phyloP scores from a whole-genome alignment of 2,329 filamentous ascomycete species.

The Sporothrix brasiliensis region DNA sequence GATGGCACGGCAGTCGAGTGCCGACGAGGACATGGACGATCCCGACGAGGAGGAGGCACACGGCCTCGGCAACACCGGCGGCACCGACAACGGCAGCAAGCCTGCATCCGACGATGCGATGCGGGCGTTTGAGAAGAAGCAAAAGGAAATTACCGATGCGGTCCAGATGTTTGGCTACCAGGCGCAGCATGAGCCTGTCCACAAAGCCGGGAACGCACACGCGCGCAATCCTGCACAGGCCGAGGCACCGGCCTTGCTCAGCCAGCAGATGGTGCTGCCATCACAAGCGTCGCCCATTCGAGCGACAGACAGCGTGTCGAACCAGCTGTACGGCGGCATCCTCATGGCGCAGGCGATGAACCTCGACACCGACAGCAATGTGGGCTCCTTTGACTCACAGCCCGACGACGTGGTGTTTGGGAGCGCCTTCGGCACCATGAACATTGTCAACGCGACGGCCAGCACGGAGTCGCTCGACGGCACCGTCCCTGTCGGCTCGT shows the following conservation, averaged over 20 bases:
- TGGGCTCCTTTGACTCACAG: not conserved
- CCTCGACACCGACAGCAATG: not conserved
- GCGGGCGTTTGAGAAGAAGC: slow-evolving; percentile 11
- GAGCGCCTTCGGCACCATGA: slow-evolving; percentile 4
- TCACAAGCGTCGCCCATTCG: not conserved
- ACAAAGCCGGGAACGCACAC: not conserved
- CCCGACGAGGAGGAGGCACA: slow-evolving; percentile 11
- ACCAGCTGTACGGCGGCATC: slow-evolving; percentile 40
- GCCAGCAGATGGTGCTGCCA: not conserved
- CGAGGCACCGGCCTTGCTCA: not conserved
- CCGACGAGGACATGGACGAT: slow-evolving; percentile 43
- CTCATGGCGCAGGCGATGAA: slow-evolving; percentile 38
- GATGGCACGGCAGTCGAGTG: slow-evolving; percentile 53
- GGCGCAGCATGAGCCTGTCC: not conserved
- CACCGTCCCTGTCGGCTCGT: not conserved
- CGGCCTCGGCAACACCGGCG: not conserved
- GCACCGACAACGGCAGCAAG: not conserved
- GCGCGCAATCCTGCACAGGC: not conserved
- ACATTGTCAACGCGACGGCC: not conserved
- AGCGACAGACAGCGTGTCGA: not conserved
- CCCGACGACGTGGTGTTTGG: slow-evolving; percentile 22
- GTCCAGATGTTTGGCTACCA: slow-evolving; percentile 30
- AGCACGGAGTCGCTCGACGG: not conserved
- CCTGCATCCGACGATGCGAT: not conserved
- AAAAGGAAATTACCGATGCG: slow-evolving; percentile 25